Conservation (phyloP, 108 stramenopile genomes). For the Nitzschia palea region DNA sequence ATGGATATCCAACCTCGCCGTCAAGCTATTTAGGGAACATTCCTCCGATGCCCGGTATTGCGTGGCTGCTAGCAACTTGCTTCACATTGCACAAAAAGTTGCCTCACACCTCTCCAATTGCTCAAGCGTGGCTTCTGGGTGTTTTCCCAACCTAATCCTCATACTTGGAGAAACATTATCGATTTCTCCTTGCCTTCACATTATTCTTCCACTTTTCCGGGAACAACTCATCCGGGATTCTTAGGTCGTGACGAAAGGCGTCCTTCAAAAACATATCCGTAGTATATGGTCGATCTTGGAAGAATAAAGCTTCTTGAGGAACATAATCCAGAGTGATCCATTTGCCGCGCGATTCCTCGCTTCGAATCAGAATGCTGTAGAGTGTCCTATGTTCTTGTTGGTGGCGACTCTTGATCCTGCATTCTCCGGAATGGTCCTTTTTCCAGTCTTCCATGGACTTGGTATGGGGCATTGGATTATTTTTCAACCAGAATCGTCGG, state of each 20-base stretch:
- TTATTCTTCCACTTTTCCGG: slow-evolving; percentile 58
- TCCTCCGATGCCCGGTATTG: too few species aligned
- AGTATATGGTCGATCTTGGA: slow-evolving; percentile 42
- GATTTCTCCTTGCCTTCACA: neutral
- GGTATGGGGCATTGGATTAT: neutral
- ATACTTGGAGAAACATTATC: too few species aligned
- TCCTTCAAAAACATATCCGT: slow-evolving; percentile 45
- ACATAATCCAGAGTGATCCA: slow-evolving; percentile 17
- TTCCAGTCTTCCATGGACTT: neutral
- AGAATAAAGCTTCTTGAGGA: slow-evolving; percentile 42
- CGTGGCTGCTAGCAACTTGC: too few species aligned
- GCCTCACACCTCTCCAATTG: too few species aligned
- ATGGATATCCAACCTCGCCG: too few species aligned
- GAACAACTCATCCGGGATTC: slow-evolving; percentile 55
- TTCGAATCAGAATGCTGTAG: slow-evolving; percentile 12
- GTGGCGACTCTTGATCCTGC: slow-evolving; percentile 12
- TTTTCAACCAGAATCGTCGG: neutral
- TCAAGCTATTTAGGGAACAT: too few species aligned
- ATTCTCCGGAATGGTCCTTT: neutral
- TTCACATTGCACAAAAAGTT: too few species aligned
- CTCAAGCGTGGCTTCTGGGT: too few species aligned
- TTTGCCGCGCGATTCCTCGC: slow-evolving; percentile 5
- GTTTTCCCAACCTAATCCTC: too few species aligned
- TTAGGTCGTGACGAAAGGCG: slow-evolving; percentile 57
- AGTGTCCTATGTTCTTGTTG: neutral